Evolutionary conservation across 1,139 yeast species (phyloP).

Genomic region (Lodderomyces parapsilosis): DNA sequence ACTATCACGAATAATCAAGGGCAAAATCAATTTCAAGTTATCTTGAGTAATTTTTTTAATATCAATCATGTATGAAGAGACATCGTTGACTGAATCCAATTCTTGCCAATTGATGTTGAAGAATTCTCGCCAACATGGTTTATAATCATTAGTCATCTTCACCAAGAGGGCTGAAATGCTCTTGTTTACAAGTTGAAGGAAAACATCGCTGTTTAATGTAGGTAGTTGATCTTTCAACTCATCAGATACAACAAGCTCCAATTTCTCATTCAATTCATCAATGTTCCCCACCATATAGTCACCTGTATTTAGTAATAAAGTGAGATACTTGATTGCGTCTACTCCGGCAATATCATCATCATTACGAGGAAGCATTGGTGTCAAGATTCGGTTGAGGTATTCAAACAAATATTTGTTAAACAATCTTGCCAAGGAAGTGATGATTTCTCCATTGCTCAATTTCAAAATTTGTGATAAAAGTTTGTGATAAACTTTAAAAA

Average conservation of each 20-base stretch:
- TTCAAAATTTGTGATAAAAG: conserved; percentile 74
- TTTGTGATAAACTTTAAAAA: conserved; percentile 74
- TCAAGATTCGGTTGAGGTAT: conserved; percentile 61
- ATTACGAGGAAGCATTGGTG: conserved; percentile 53
- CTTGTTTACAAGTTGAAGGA: conserved; percentile 56
- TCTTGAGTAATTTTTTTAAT: conserved; percentile 46
- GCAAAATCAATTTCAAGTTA: conserved; percentile 51
- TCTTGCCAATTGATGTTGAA: conserved; percentile 74
- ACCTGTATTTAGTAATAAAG: conserved; percentile 80
- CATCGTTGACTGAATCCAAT: conserved; percentile 62
- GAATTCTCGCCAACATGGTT: conserved; percentile 83
- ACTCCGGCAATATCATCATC: conserved; percentile 22
- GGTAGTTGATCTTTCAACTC: conserved; percentile 34
- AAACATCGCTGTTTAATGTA: conserved; percentile 57
- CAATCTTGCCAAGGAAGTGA: conserved; percentile 60
- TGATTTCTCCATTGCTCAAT: conserved; percentile 66
- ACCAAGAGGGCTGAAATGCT: conserved; percentile 57
- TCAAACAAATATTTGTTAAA: conserved; percentile 67
- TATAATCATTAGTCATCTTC: conserved; percentile 62
- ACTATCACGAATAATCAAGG: conserved; percentile 65
- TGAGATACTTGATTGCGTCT: conserved; percentile 66
- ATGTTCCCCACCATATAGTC: conserved; percentile 83
- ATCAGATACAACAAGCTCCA: conserved; percentile 47
- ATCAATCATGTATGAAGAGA: conserved; percentile 67
- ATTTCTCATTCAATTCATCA: conserved; percentile 68